phyloP scores from a whole-genome alignment of 2,329 filamentous ascomycete species.

The Thielaviopsis populi region DNA sequence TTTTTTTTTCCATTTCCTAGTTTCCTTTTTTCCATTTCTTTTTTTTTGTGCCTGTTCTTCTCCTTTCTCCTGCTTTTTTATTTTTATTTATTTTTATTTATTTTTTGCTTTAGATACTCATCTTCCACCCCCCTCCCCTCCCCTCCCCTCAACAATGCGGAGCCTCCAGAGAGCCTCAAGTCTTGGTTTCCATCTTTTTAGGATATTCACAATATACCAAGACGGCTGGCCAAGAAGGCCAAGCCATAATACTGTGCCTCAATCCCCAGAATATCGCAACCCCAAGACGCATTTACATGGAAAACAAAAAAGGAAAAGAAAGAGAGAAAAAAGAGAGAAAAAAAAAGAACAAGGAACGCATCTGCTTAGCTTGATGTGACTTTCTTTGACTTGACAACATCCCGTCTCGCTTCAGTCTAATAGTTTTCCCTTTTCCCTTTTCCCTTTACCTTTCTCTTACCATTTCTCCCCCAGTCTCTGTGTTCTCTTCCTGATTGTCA shows the following conservation, averaged over 20 bases:
- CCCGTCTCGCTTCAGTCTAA: neutral
- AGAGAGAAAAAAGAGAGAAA: too few species aligned
- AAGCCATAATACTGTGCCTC: neutral
- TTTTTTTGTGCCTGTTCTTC: neutral
- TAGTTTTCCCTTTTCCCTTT: neutral
- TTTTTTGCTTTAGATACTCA: neutral
- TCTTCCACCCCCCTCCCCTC: too few species aligned
- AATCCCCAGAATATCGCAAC: neutral
- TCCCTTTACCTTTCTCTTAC: neutral
- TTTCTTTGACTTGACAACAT: too few species aligned
- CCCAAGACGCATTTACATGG: neutral
- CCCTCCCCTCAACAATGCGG: neutral
- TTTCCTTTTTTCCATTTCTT: neutral
- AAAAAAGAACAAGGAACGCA: neutral
- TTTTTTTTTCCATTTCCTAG: neutral
- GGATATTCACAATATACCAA: neutral
- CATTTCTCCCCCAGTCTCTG: neutral
- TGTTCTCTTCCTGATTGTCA: neutral
- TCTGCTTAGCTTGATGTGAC: neutral
- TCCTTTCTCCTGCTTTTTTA: neutral
- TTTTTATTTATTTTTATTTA: neutral
- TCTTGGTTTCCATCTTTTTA: neutral
- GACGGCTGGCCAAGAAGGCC: neutral
- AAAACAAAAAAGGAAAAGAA: too few species aligned
- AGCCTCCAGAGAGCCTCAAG: constrained; percentile 1